Percentiles rank a stretch among this genome's conserved stretches.
phyloP scores from a whole-genome alignment of 441 rosid species.

The Iberis amara region DNA sequence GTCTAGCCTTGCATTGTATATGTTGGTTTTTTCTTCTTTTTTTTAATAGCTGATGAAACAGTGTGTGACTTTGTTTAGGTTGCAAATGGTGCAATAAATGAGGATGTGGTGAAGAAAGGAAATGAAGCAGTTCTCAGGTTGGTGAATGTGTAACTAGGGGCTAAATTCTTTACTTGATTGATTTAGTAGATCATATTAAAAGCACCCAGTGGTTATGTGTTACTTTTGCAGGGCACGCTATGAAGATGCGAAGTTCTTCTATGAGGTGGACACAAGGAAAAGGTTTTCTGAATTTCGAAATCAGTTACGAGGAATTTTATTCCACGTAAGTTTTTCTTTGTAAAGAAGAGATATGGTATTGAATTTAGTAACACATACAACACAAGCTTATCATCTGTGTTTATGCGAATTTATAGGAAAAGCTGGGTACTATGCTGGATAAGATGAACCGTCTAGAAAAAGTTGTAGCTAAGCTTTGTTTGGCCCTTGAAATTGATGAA shows the following conservation, averaged over 20 bases:
- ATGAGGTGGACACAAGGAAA: slow-evolving; percentile 74
- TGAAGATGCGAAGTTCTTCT: slow-evolving; percentile 96
- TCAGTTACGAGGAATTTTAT: slow-evolving; percentile 84
- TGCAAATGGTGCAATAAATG: slow-evolving; percentile 87
- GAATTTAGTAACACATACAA: slow-evolving; percentile 11
- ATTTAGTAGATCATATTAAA: slow-evolving; percentile 14
- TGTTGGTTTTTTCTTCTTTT: slow-evolving; percentile 22
- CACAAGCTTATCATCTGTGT: slow-evolving; percentile 6
- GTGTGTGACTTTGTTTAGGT: slow-evolving; percentile 49
- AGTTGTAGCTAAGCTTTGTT: slow-evolving; percentile 48
- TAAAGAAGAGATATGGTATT: slow-evolving; percentile 15
- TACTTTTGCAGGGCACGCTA: slow-evolving; percentile 79
- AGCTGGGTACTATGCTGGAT: slow-evolving; percentile 91
- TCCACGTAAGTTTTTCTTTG: slow-evolving; percentile 63
- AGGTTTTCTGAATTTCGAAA: slow-evolving; percentile 60
- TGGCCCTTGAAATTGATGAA: slow-evolving; percentile 45
- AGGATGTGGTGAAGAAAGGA: slow-evolving; percentile 75
- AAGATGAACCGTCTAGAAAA: slow-evolving; percentile 65
- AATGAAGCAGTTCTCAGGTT: slow-evolving; percentile 99
- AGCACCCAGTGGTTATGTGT: slow-evolving; percentile 17
- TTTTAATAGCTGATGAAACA: slow-evolving; percentile 19
- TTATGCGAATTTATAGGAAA: slow-evolving; percentile 52
- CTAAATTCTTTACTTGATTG: slow-evolving; percentile 18
- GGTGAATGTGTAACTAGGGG: slow-evolving; percentile 20
- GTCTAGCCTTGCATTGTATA: slow-evolving; percentile 22